These are phyloP conservation scores for Phytophthora citricola DNA, from an alignment of 352 stramenopile genomes.

Conservation along the genomic window DNA sequence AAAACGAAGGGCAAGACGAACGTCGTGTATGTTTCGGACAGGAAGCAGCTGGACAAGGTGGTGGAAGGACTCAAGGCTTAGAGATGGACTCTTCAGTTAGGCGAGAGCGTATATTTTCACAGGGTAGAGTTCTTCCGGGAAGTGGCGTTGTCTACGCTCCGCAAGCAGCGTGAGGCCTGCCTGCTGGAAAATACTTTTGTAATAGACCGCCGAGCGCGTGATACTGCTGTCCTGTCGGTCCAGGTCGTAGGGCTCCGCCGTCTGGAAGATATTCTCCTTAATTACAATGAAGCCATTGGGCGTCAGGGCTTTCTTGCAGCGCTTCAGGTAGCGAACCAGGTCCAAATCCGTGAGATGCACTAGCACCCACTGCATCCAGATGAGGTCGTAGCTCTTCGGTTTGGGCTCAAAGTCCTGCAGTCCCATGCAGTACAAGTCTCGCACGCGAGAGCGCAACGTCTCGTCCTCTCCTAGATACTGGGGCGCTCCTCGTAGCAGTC, in stretches of 20 bases:
- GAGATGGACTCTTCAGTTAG: conserved; percentile 25
- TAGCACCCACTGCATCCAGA: conserved; percentile 98
- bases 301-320: conserved; percentile 80
- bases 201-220: conserved; percentile 90
- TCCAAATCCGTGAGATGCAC: conserved; percentile 96
- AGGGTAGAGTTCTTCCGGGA: conserved; percentile 95
- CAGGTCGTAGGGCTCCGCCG: conserved; percentile 85
- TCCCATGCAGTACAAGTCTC: conserved; percentile 91
- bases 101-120: conserved; percentile 95
- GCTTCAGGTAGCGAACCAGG: conserved; percentile 92
- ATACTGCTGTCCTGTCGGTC: conserved; percentile 96
- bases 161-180: conserved; percentile 89
- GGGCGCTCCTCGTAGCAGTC: conserved; percentile 88
- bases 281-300: conserved; percentile 67
- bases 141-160: conserved; percentile 89
- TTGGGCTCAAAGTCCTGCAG: conserved; percentile 92
- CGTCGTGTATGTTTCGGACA: conserved; percentile 35
- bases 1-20: conserved; percentile 29
- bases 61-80: conserved; percentile 23
- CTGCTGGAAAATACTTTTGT: conserved; percentile 93
- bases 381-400: conserved; percentile 90
- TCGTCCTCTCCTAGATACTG: conserved; percentile 85
- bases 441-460: conserved; percentile 42
- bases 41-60: conserved; percentile 39
- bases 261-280: conserved; percentile 93